A percentile compares a stretch with the other conserved stretches of the same genome.
Evolutionary conservation across 2,329 filamentous ascomycete genomes (phyloP).

Genomic region (Aquanectria penicillioides): DNA sequence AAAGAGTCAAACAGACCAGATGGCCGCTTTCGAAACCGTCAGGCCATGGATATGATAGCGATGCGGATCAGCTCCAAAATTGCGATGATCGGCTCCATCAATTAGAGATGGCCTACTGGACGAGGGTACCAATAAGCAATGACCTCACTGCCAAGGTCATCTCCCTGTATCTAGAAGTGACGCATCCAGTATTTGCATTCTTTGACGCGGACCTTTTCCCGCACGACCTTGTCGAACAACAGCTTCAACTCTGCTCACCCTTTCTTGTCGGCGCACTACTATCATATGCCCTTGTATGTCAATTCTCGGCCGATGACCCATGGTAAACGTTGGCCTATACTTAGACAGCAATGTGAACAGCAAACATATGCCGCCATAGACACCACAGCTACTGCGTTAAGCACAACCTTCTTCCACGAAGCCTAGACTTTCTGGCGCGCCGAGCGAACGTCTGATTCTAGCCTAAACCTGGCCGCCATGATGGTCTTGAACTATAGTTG

Average conservation of each 20-base stretch:
- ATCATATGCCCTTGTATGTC: constrained; percentile 45
- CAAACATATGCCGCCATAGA: constrained; percentile 6
- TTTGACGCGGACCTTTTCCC: constrained; percentile 49
- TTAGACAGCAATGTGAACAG: too few relatives aligned
- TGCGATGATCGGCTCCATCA: constrained; percentile 31
- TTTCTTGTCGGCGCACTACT: constrained; percentile 47
- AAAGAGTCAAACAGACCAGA: not conserved
- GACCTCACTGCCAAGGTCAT: constrained; percentile 44
- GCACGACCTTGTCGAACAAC: constrained; percentile 40
- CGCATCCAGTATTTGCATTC: constrained; percentile 48
- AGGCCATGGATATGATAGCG: not conserved
- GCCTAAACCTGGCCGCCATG: constrained; percentile 27
- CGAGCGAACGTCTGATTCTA: constrained; percentile 26
- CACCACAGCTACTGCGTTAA: not conserved
- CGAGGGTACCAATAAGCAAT: constrained; percentile 41
- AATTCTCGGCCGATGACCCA: not conserved
- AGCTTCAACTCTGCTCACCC: constrained; percentile 42
- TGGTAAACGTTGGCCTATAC: not conserved
- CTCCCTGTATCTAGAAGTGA: constrained; percentile 45
- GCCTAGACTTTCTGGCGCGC: constrained; percentile 25
- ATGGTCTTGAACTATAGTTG: constrained; percentile 24
- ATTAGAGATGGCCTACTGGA: constrained; percentile 46
- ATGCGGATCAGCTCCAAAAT: not conserved
- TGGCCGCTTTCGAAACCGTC: too few relatives aligned
- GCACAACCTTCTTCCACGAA: constrained; percentile 21